Evolutionary conservation across 129 eudicot species (phyloP).

Genomic region (Centrapalus pauciflorus): DNA sequence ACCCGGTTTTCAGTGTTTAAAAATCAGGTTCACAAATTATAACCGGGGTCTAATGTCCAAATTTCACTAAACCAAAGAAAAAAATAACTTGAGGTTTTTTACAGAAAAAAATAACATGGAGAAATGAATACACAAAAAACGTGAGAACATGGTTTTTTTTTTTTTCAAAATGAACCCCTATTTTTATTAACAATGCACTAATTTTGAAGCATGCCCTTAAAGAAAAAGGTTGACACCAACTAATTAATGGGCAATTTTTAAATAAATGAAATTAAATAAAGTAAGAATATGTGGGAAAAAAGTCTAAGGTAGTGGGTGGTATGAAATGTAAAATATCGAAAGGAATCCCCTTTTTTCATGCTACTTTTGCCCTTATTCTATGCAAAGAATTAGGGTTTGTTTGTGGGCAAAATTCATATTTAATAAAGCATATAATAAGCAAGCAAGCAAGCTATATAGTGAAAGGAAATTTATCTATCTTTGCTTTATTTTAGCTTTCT

Average conservation of each 20-base stretch:
- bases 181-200: not conserved
- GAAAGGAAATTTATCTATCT: constrained; percentile 18
- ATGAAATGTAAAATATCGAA: constrained; percentile 5
- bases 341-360: constrained; percentile 21
- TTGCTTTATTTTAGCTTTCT: constrained; percentile 39
- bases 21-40: too few relatives aligned
- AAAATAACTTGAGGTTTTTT: too few relatives aligned
- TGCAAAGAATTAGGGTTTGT: constrained; percentile 17
- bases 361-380: constrained; percentile 20
- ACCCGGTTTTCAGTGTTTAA: too few relatives aligned
- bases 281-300: constrained; percentile 20
- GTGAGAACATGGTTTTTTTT: too few relatives aligned
- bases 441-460: too few relatives aligned
- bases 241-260: constrained; percentile 11
- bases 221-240: constrained; percentile 25
- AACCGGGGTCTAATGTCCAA: too few relatives aligned
- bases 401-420: constrained; percentile 17
- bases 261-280: not conserved
- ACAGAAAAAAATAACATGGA: too few relatives aligned
- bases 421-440: constrained; percentile 4
- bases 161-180: too few relatives aligned
- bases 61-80: too few relatives aligned
- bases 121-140: too few relatives aligned
- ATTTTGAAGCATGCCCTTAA: not conserved
- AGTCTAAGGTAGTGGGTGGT: constrained; percentile 38